These are phyloP conservation scores for Ramularia endophylla DNA, from an alignment of 2,329 filamentous ascomycete genomes.

Conservation along the genomic window DNA sequence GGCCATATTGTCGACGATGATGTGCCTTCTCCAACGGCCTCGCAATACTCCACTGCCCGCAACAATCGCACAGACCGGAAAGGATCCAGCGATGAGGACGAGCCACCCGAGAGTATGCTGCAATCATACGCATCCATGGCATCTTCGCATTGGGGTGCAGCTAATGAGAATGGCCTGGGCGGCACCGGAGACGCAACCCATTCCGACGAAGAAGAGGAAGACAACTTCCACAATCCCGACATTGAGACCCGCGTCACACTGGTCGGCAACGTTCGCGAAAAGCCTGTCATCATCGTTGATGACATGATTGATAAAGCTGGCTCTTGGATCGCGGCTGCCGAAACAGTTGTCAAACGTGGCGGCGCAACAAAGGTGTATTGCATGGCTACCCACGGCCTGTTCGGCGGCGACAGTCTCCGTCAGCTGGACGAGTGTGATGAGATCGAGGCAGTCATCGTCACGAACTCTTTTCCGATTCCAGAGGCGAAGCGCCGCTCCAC, in stretches of 20 bases:
- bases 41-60: conserved; percentile 50
- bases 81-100: conserved; percentile 39
- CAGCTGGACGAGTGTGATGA: conserved; percentile 89
- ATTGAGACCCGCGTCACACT: conserved; percentile 94
- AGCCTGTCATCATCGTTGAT: conserved; percentile 89
- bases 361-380: conserved; percentile 91
- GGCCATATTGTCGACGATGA: conserved; percentile 95
- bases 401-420: conserved; percentile 81
- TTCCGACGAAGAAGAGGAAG: conserved; percentile 87
- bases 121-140: conserved; percentile 74
- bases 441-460: conserved; percentile 91
- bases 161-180: conserved; percentile 53
- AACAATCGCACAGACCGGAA: conserved; percentile 28
- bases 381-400: conserved; percentile 94
- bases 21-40: conserved; percentile 71
- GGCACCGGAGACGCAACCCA: conserved; percentile 78
- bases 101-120: conserved; percentile 71
- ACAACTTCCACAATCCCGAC: conserved; percentile 71
- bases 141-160: conserved; percentile 56
- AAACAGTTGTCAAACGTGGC: conserved; percentile 91
- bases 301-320: conserved; percentile 99
- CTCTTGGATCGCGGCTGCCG: conserved; percentile 95
- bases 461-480: conserved; percentile 91
- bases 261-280: conserved; percentile 87
- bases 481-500: conserved; percentile 63